phyloP scores from a whole-genome alignment of 768 basidiomycete species.

The Naganishia friedmannii region DNA sequence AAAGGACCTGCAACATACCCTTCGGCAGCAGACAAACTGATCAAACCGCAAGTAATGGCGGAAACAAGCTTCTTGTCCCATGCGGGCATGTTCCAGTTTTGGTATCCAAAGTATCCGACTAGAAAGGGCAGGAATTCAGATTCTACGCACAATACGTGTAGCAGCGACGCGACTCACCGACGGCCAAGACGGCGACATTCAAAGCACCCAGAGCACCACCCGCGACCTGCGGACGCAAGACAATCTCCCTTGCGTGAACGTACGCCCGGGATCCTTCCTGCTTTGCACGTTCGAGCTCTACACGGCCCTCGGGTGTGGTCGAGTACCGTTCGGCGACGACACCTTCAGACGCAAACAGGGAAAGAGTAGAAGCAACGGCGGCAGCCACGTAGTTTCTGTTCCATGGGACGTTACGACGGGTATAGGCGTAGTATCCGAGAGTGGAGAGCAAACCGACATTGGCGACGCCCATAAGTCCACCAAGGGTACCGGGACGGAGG shows the following conservation, averaged over 20 bases:
- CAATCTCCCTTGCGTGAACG: slow-evolving; percentile 58
- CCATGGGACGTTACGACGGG: slow-evolving; percentile 58
- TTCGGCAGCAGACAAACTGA: slow-evolving; percentile 66
- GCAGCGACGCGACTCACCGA: slow-evolving; percentile 30
- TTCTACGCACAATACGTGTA: too few species aligned
- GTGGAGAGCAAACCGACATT: slow-evolving; percentile 69
- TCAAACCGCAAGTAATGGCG: slow-evolving; percentile 60
- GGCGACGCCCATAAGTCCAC: slow-evolving; percentile 73
- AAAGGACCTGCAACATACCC: slow-evolving; percentile 44
- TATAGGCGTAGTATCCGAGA: slow-evolving; percentile 65
- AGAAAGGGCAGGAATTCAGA: slow-evolving; percentile 9
- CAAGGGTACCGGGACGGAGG: slow-evolving; percentile 66
- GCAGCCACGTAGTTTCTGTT: slow-evolving; percentile 48
- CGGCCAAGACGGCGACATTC: slow-evolving; percentile 64
- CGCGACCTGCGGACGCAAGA: slow-evolving; percentile 65
- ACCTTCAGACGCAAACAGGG: slow-evolving; percentile 49
- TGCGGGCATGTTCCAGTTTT: slow-evolving; percentile 62
- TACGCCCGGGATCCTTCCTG: slow-evolving; percentile 58
- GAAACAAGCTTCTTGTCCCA: slow-evolving; percentile 68
- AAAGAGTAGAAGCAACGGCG: slow-evolving; percentile 45
- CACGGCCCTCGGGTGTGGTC: slow-evolving; percentile 61
- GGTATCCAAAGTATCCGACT: slow-evolving; percentile 65
- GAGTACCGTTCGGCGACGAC: slow-evolving; percentile 65
- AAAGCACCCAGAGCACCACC: slow-evolving; percentile 66
- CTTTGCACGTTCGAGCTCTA: slow-evolving; percentile 61